Evolutionary conservation across 2,329 filamentous ascomycete genomes (phyloP).

Genomic region (Fusarium newnesense): DNA sequence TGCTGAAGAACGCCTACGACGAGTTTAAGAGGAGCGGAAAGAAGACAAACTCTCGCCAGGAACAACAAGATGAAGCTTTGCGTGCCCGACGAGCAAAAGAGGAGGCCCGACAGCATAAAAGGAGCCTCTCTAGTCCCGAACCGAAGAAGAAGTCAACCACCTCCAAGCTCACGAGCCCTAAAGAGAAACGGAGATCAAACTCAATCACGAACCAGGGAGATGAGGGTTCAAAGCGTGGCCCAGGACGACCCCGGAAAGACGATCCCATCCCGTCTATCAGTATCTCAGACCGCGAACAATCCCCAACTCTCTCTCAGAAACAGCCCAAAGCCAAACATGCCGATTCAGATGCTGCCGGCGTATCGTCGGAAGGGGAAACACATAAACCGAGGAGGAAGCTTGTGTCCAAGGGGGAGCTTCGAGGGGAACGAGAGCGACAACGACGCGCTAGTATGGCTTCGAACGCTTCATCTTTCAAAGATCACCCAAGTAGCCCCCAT

Average conservation of each 20-base stretch:
- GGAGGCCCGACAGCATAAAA: constrained; percentile 57
- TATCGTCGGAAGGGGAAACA: constrained; percentile 67
- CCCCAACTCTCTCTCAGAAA: constrained; percentile 60
- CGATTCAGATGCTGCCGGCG: constrained; percentile 63
- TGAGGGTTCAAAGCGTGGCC: constrained; percentile 62
- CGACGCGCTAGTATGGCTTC: constrained; percentile 68
- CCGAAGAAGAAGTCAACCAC: constrained; percentile 55
- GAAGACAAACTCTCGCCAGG: constrained; percentile 62
- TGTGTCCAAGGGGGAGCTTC: constrained; percentile 70
- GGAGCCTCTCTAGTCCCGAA: constrained; percentile 62
- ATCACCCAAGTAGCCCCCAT: constrained; percentile 61
- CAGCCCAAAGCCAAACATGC: constrained; percentile 61
- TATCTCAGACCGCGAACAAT: constrained; percentile 64
- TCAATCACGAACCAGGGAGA: constrained; percentile 57
- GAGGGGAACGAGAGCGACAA: constrained; percentile 68
- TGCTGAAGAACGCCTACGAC: constrained; percentile 81
- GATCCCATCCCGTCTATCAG: constrained; percentile 59
- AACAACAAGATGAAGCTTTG: constrained; percentile 57
- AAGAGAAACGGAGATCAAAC: constrained; percentile 60
- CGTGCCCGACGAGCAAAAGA: constrained; percentile 56
- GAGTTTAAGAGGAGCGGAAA: constrained; percentile 66
- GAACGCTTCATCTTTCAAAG: constrained; percentile 63
- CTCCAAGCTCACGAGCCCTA: constrained; percentile 55
- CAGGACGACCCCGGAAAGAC: constrained; percentile 66
- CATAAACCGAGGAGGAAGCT: constrained; percentile 71